Evolutionary conservation across 345 rosid species (phyloP).

Genomic region (Gossypium longicalyx): DNA sequence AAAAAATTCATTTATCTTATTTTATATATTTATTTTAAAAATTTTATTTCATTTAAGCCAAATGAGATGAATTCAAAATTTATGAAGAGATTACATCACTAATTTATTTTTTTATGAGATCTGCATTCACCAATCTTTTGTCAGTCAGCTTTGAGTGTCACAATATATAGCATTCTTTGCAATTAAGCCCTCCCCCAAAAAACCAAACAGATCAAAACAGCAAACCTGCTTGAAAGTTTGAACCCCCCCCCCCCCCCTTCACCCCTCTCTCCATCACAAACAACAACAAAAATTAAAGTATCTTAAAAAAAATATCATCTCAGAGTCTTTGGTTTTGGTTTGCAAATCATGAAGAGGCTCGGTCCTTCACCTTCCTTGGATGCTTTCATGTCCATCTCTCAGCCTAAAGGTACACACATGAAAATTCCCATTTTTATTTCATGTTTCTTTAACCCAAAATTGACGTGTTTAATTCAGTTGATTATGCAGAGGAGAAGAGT

Average conservation of each 20-base stretch:
- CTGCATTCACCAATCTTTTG: not conserved
- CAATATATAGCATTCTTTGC: not conserved
- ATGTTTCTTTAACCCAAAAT: not conserved
- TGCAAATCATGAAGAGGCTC: slow-evolving; percentile 33
- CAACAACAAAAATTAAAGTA: too few relatives aligned
- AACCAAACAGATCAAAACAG: not conserved
- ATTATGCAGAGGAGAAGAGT: slow-evolving; percentile 28
- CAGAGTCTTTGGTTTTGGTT: not conserved
- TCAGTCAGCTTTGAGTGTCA: not conserved
- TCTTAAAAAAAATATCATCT: not conserved
- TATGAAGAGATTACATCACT: too few relatives aligned
- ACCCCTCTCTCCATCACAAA: too few relatives aligned
- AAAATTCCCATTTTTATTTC: not conserved
- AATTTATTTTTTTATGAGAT: too few relatives aligned
- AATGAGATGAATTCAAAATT: too few relatives aligned
- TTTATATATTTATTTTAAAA: too few relatives aligned
- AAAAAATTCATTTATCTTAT: too few relatives aligned
- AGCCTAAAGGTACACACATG: slow-evolving; percentile 27
- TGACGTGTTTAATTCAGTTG: not conserved
- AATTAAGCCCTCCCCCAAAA: not conserved
- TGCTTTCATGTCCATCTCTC: slow-evolving; percentile 26
- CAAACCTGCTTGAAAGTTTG: too few relatives aligned
- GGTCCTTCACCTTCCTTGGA: slow-evolving; percentile 32
- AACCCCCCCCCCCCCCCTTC: not conserved
- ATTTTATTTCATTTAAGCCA: rapidly evolving